Conservation (phyloP, 208 protist species). For the Trypanosoma caninum region DNA sequence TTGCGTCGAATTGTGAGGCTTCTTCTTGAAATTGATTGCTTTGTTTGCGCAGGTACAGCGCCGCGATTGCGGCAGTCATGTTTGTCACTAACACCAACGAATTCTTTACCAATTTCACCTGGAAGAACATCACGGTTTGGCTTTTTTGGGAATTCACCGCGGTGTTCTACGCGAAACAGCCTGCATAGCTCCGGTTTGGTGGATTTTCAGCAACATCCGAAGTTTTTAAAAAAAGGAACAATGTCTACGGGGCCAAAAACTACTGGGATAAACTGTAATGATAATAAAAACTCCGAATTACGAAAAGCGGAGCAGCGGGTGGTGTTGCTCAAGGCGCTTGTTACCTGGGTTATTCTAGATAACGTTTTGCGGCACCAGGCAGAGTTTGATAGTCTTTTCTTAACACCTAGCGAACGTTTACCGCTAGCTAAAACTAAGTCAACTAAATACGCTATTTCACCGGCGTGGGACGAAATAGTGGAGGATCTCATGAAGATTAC, state of each 20-base stretch:
- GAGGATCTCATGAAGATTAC: slow-evolving; percentile 45
- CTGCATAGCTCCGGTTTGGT: background rate
- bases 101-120: background rate
- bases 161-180: background rate
- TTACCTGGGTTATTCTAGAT: slow-evolving; percentile 65
- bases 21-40: slow-evolving; percentile 46
- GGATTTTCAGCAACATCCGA: background rate
- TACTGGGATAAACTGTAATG: background rate
- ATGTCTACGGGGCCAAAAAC: background rate
- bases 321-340: slow-evolving; percentile 41
- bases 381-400: background rate
- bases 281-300: background rate
- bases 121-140: background rate
- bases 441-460: slow-evolving; percentile 9
- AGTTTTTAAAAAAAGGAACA: slow-evolving; percentile 1
- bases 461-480: slow-evolving; percentile 69
- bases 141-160: background rate
- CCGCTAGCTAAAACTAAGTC: background rate
- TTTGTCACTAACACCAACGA: background rate
- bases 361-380: slow-evolving; percentile 57
- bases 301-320: slow-evolving; percentile 43
- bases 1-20: slow-evolving; percentile 34
- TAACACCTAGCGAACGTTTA: background rate
- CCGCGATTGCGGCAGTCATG: background rate
- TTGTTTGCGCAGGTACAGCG: slow-evolving; percentile 28